Evolutionary conservation across 2,329 filamentous ascomycete species (phyloP).

Genomic region (Pezicula rhizophila): DNA sequence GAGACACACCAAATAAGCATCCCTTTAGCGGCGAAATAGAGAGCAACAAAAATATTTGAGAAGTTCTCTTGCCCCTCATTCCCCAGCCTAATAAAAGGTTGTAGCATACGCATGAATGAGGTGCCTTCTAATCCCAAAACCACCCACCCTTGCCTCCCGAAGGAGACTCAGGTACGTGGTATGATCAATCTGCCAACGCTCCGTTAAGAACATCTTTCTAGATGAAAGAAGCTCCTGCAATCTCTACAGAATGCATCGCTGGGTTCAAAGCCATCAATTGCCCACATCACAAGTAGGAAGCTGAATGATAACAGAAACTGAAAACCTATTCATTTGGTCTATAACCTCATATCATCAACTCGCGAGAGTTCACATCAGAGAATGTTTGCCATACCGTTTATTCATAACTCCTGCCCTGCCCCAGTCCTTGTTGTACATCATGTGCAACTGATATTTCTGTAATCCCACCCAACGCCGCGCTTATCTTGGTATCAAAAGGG

Average conservation of each 20-base stretch:
- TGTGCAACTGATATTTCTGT: background rate
- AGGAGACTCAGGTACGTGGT: constrained; percentile 9
- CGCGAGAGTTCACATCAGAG: too few relatives aligned
- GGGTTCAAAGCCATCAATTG: constrained; percentile 27
- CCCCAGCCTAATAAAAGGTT: constrained; percentile 25
- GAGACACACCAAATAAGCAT: too few relatives aligned
- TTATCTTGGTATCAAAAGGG: constrained; percentile 16
- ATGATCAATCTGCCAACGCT: constrained; percentile 60
- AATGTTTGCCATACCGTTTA: too few relatives aligned
- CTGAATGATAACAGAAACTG: constrained; percentile 2
- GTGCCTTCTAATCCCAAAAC: constrained; percentile 28
- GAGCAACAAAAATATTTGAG: constrained; percentile 19
- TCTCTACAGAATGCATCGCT: constrained; percentile 70
- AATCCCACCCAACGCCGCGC: constrained; percentile 22
- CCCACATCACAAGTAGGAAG: constrained; percentile 4
- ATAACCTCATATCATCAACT: background rate
- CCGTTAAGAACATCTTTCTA: constrained; percentile 72
- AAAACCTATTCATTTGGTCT: constrained; percentile 4
- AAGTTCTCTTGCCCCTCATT: constrained; percentile 29
- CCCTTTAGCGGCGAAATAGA: background rate
- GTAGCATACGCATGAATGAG: constrained; percentile 24
- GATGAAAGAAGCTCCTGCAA: constrained; percentile 64
- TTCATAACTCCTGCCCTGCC: background rate
- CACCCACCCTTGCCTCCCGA: constrained; percentile 1
- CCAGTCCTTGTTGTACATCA: background rate